Percentiles rank a stretch among this genome's conserved stretches.
Evolutionary conservation across 2,329 filamentous ascomycete genomes (phyloP).

Genomic region (Pseudohalonectria lignicola): DNA sequence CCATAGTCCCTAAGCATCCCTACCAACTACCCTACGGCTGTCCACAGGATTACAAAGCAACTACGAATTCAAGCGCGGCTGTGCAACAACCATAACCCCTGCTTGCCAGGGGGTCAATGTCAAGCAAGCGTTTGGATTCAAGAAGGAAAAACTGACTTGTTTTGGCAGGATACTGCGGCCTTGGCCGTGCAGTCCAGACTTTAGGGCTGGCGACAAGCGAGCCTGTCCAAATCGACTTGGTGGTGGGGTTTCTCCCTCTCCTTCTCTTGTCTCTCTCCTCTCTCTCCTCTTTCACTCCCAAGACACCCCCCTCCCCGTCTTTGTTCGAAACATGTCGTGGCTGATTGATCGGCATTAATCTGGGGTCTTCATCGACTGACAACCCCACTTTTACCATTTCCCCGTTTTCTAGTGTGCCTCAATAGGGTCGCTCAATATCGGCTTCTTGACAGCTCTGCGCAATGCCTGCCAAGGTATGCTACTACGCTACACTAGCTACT

Average conservation of each 20-base stretch:
- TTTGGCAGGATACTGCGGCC: slow-evolving; percentile 56
- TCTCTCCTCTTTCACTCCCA: slow-evolving; percentile 6
- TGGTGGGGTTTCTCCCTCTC: slow-evolving; percentile 50
- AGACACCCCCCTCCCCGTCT: too few relatives aligned
- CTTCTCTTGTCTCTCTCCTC: not conserved
- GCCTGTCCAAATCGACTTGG: slow-evolving; percentile 59
- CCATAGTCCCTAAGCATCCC: too few relatives aligned
- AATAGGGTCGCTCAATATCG: slow-evolving; percentile 61
- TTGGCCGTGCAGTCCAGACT: slow-evolving; percentile 53
- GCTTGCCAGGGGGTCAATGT: too few relatives aligned
- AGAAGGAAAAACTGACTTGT: too few relatives aligned
- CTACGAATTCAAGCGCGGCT: slow-evolving; percentile 3
- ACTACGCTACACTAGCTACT: too few relatives aligned
- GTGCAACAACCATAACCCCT: not conserved
- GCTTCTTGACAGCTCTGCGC: slow-evolving; percentile 50
- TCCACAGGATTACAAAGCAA: slow-evolving; percentile 2
- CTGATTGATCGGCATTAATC: too few relatives aligned
- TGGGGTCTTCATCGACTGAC: too few relatives aligned
- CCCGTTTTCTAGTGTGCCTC: too few relatives aligned
- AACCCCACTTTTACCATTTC: too few relatives aligned
- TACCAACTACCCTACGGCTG: too few relatives aligned
- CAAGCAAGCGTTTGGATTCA: too few relatives aligned
- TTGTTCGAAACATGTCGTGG: too few relatives aligned
- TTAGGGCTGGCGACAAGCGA: slow-evolving; percentile 48
- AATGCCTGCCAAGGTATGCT: slow-evolving; percentile 40